Evolutionary conservation across 495 filamentous ascomycete species (phyloP).

Genomic region (Cercophora scortea): DNA sequence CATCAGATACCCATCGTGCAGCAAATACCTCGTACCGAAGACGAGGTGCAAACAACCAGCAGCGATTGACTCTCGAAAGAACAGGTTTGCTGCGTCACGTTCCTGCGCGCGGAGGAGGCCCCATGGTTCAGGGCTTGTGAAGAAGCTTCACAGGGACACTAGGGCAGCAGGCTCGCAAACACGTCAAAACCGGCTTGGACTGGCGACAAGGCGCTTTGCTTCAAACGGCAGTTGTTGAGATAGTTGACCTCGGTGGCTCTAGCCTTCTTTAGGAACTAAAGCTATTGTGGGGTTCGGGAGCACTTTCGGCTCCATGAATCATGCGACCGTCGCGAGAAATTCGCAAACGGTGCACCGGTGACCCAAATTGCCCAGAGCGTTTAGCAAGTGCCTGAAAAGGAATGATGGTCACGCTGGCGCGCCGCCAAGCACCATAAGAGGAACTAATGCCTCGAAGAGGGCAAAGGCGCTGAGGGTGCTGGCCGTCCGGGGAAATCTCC

Average conservation of each 20-base stretch:
- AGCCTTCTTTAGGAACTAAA: slow-evolving; percentile 3
- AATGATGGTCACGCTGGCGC: slow-evolving; percentile 9
- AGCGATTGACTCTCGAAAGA: no score
- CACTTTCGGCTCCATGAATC: slow-evolving; percentile 15
- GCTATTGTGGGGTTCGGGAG: slow-evolving; percentile 12
- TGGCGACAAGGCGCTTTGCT: background rate
- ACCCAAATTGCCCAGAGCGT: slow-evolving; percentile 13
- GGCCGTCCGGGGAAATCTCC: slow-evolving; percentile 18
- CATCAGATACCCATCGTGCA: no score
- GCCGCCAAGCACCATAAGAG: slow-evolving; percentile 9
- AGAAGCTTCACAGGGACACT: background rate
- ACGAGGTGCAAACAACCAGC: no score
- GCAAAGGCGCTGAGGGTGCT: background rate
- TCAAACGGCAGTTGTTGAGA: slow-evolving; percentile 3
- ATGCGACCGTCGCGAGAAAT: slow-evolving; percentile 16
- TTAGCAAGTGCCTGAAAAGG: slow-evolving; percentile 19
- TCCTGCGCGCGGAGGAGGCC: background rate
- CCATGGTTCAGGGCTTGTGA: background rate
- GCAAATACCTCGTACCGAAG: no score
- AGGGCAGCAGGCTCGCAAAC: background rate
- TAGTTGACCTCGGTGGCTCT: background rate
- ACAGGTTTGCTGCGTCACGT: no score
- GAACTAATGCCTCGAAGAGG: slow-evolving; percentile 12
- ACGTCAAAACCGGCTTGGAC: no score
- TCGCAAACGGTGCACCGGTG: slow-evolving; percentile 18